phyloP scores from a whole-genome alignment of 306 rosid species.

The Lathyrus oleraceus region DNA sequence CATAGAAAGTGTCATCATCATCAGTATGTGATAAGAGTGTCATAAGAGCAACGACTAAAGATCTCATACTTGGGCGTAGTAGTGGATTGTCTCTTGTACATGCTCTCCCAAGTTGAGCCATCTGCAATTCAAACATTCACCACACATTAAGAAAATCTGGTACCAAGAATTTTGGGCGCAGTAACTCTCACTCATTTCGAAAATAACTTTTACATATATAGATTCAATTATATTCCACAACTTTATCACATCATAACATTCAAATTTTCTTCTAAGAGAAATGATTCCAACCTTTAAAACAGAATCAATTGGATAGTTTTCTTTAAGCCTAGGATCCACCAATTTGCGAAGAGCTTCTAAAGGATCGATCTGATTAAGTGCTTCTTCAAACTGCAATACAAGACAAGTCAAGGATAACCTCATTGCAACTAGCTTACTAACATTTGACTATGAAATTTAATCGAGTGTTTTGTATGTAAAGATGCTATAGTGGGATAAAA shows the following conservation, averaged over 20 bases:
- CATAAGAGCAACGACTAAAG: constrained; percentile 82
- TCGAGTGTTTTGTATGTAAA: too few species aligned
- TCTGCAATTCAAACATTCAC: constrained; percentile 49
- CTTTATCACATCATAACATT: neutral
- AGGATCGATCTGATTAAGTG: constrained; percentile 54
- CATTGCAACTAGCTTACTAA: neutral
- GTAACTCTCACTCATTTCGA: too few species aligned
- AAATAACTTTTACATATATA: too few species aligned
- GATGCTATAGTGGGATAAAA: neutral
- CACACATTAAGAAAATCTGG: neutral
- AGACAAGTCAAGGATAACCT: constrained; percentile 5
- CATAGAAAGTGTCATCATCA: constrained; percentile 63
- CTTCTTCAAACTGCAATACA: constrained; percentile 72
- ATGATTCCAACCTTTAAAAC: constrained; percentile 60
- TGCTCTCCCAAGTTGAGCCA: constrained; percentile 75
- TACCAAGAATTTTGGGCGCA: neutral
- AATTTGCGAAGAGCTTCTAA: constrained; percentile 57
- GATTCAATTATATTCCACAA: too few species aligned
- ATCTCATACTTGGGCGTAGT: constrained; percentile 89
- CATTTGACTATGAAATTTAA: neutral
- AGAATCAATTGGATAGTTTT: constrained; percentile 62
- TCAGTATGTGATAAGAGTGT: constrained; percentile 69
- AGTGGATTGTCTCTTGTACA: constrained; percentile 80
- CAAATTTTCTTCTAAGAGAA: neutral
- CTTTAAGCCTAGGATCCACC: constrained; percentile 60